Percentiles rank a stretch among this genome's conserved stretches.
phyloP scores from a whole-genome alignment of 2,329 filamentous ascomycete genomes.

The Neurospora sp. region DNA sequence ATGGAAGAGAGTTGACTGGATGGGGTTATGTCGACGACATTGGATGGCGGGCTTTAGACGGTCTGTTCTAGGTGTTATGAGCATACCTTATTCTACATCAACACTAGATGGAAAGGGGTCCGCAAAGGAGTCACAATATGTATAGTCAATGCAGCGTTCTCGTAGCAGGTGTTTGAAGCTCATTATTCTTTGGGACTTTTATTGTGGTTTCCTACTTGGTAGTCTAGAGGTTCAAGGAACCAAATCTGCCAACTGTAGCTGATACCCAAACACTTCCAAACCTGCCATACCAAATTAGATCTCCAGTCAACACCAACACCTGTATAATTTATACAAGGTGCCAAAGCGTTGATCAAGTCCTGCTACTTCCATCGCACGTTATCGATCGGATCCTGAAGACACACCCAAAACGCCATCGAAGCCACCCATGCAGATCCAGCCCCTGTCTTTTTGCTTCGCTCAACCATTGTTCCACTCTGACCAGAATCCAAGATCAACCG shows the following conservation, averaged over 20 bases:
- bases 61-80: background rate
- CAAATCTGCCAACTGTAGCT: too few relatives aligned
- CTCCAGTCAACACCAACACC: background rate
- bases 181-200: background rate
- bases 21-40: background rate
- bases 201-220: background rate
- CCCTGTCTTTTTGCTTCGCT: background rate
- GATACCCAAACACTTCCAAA: too few relatives aligned
- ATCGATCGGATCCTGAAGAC: background rate
- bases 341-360: background rate
- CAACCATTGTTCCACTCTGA: background rate
- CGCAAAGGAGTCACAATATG: background rate
- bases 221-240: background rate
- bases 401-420: background rate
- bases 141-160: background rate
- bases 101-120: background rate
- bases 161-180: background rate
- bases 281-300: background rate
- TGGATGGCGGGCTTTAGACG: background rate
- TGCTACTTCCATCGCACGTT: background rate
- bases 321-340: too few relatives aligned
- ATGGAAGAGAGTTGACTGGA: background rate
- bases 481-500: background rate
- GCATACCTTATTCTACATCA: background rate
- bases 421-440: background rate